These are phyloP conservation scores for Acanthamoeba healyi DNA, from an alignment of 208 protist genomes.

Conservation along the genomic window DNA sequence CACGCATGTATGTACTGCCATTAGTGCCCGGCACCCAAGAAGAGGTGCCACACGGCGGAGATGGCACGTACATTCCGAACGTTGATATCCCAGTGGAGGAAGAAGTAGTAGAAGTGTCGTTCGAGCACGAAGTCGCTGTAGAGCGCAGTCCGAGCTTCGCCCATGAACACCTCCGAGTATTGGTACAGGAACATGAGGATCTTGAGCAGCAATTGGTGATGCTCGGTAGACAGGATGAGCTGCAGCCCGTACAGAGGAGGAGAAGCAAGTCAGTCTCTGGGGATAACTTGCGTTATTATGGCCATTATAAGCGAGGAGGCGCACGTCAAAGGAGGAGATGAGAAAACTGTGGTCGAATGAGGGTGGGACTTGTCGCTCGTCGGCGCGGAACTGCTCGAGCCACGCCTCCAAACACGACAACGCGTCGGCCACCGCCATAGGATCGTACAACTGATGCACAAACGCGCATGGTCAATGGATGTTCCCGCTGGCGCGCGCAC, in stretches of 20 bases:
- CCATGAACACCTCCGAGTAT: constrained; percentile 55
- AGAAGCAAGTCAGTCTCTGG: no score
- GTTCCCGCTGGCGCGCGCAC: no score
- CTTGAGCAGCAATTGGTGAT: constrained; percentile 66
- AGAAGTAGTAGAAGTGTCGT: constrained; percentile 71
- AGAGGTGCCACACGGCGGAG: no score
- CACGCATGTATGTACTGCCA: not conserved
- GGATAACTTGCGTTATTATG: no score
- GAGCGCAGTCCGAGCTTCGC: constrained; percentile 23
- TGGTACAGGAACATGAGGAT: constrained; percentile 74
- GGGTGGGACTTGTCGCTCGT: not conserved
- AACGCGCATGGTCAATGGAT: no score
- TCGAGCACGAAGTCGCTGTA: constrained; percentile 61
- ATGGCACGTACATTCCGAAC: constrained; percentile 23
- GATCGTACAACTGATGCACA: not conserved
- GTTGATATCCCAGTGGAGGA: constrained; percentile 77
- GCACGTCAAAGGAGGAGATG: constrained; percentile 23
- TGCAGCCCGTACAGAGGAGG: not conserved
- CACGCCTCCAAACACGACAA: constrained; percentile 48
- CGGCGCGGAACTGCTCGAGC: constrained; percentile 30
- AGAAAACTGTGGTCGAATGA: constrained; percentile 52
- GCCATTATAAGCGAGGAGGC: no score
- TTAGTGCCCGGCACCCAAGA: no score
- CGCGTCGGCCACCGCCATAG: constrained; percentile 37
- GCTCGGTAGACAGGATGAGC: constrained; percentile 66